These are phyloP conservation scores for Chondrus crispus DNA, from an alignment of 23 red algal genomes.

Conservation along the genomic window DNA sequence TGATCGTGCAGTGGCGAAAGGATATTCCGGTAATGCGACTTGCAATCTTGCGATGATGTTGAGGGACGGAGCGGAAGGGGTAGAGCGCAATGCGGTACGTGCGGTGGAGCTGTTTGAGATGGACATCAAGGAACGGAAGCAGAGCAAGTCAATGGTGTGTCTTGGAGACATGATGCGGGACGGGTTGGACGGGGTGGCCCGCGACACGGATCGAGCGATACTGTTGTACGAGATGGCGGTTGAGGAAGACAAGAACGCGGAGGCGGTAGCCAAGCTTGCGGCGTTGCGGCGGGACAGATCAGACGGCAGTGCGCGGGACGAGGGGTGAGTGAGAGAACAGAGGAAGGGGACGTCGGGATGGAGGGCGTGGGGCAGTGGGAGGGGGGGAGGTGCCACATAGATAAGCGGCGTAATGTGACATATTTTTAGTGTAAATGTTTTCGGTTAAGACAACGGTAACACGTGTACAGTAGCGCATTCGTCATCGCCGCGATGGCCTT, in stretches of 20 bases:
- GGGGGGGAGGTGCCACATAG: no score
- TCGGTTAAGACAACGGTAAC: no score
- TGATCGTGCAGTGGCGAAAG: neutral
- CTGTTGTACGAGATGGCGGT: neutral
- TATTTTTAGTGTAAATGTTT: no score
- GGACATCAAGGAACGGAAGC: neutral
- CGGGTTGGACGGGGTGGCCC: conserved; percentile 1
- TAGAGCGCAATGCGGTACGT: neutral
- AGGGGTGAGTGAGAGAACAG: no score
- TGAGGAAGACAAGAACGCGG: neutral
- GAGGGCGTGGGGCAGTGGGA: no score
- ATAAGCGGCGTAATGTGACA: no score
- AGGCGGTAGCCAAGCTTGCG: neutral
- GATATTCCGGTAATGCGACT: neutral
- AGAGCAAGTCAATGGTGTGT: neutral
- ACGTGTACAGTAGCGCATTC: no score
- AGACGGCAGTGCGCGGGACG: no score
- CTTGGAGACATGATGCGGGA: neutral
- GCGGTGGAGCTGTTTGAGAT: conserved; percentile 3
- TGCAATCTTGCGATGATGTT: neutral
- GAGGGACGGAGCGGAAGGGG: conserved; percentile 10
- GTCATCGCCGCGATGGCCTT: no score
- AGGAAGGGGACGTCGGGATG: no score
- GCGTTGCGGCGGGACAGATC: no score
- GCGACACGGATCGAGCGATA: neutral